These are phyloP conservation scores for Jacaranda mimosifolia DNA, from an alignment of 257 asterid species.

Conservation along the genomic window DNA sequence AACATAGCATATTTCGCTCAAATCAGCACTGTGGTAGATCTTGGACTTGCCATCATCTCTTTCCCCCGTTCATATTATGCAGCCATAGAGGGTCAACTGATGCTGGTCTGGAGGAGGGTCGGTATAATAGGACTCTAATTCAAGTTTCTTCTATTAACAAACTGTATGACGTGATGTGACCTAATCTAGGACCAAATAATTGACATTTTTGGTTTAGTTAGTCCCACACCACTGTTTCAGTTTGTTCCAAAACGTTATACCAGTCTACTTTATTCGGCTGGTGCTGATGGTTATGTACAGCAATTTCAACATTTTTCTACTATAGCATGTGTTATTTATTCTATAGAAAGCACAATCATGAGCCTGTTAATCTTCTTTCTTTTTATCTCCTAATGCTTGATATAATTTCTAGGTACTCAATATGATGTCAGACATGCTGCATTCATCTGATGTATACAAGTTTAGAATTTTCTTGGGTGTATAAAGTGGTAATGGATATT, in stretches of 20 bases:
- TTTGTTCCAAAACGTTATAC: neutral
- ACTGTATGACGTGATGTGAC: constrained; percentile 1
- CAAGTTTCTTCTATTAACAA: neutral
- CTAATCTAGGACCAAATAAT: neutral
- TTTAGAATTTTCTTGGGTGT: neutral
- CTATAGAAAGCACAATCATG: neutral
- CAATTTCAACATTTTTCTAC: neutral
- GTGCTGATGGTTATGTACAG: neutral
- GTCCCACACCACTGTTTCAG: neutral
- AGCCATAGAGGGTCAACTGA: neutral
- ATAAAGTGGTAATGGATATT: neutral
- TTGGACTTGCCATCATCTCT: constrained; percentile 5
- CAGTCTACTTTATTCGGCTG: neutral
- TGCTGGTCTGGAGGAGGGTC: neutral
- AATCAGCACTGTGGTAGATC: constrained; percentile 1
- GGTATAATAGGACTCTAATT: neutral
- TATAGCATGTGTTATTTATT: constrained; percentile 4
- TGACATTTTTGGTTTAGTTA: constrained; percentile 20
- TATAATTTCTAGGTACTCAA: neutral
- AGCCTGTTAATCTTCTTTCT: neutral
- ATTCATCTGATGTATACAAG: constrained; percentile 1
- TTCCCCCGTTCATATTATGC: neutral
- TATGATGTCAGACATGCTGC: neutral
- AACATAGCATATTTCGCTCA: neutral
- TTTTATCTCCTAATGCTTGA: constrained; percentile 8